Evolutionary conservation across 2,329 filamentous ascomycete genomes (phyloP).

Genomic region (Thermochaetoides dissita): DNA sequence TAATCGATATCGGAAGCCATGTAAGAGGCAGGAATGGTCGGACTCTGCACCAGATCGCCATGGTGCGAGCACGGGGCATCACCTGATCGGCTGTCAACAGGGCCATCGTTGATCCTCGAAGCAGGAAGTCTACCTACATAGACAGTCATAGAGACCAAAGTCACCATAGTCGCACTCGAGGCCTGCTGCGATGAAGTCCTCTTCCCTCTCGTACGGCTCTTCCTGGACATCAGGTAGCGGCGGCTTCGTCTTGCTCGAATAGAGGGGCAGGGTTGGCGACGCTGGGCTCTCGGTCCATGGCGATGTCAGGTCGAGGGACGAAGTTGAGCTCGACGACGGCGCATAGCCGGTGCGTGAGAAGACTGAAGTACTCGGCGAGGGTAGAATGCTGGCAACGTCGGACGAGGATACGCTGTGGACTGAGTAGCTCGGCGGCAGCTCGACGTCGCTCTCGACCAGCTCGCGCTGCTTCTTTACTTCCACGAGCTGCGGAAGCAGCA

Average conservation of each 20-base stretch:
- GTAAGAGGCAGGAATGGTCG: constrained; percentile 22
- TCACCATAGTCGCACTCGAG: constrained; percentile 20
- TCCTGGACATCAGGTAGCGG: constrained; percentile 72
- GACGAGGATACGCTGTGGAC: constrained; percentile 42
- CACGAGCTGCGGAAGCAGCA: constrained; percentile 40
- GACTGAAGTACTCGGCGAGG: constrained; percentile 58
- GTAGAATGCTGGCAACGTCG: constrained; percentile 44
- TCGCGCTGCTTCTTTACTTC: constrained; percentile 34
- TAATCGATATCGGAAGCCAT: constrained; percentile 41
- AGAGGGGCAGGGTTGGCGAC: constrained; percentile 35
- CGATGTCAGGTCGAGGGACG: constrained; percentile 54
- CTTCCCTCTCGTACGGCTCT: constrained; percentile 59
- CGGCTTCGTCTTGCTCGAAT: constrained; percentile 32
- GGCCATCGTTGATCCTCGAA: constrained; percentile 7
- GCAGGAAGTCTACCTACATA: constrained; percentile 47
- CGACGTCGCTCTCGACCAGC: constrained; percentile 18
- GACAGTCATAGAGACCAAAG: constrained; percentile 48
- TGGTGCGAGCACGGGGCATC: constrained; percentile 48
- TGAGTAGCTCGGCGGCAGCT: constrained; percentile 28
- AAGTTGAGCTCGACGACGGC: constrained; percentile 56
- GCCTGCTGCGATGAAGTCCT: constrained; percentile 22
- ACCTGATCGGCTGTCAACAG: constrained; percentile 27
- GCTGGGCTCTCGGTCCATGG: constrained; percentile 35
- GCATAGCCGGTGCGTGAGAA: constrained; percentile 46
- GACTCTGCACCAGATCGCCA: constrained; percentile 27